Evolutionary conservation across 148 eudicot genomes (phyloP).

Genomic region (Amaranthus cruentus): DNA sequence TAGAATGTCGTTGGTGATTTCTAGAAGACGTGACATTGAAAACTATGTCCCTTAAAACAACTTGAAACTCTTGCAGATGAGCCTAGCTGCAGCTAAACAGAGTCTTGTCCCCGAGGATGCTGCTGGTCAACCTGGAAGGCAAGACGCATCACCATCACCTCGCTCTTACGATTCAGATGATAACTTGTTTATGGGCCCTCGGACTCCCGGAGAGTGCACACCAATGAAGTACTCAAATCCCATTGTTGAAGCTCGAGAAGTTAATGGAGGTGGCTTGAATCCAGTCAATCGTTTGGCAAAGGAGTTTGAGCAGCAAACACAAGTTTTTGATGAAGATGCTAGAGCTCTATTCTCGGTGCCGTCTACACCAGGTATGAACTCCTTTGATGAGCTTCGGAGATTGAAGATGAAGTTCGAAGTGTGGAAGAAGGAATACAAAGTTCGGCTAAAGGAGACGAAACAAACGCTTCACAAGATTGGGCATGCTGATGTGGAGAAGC

Average conservation of each 20-base stretch:
- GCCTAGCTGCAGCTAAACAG: constrained; percentile 46
- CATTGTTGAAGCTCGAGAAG: constrained; percentile 38
- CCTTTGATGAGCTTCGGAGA: constrained; percentile 58
- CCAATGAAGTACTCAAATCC: constrained; percentile 36
- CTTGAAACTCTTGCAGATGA: constrained; percentile 26
- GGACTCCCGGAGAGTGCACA: constrained; percentile 50
- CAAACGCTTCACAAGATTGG: constrained; percentile 44
- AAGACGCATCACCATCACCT: constrained; percentile 44
- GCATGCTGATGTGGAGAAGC: constrained; percentile 40
- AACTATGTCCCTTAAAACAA: constrained; percentile 5
- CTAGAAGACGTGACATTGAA: neutral
- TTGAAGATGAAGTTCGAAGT: constrained; percentile 61
- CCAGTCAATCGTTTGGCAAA: constrained; percentile 38
- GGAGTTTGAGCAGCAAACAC: constrained; percentile 62
- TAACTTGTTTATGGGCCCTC: constrained; percentile 37
- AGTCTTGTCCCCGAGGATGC: constrained; percentile 38
- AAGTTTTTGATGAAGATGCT: constrained; percentile 64
- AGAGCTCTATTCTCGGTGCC: constrained; percentile 44
- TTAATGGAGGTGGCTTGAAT: constrained; percentile 38
- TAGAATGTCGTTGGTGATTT: neutral
- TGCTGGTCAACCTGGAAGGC: constrained; percentile 35
- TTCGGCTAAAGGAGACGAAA: constrained; percentile 58
- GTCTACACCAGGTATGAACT: constrained; percentile 32
- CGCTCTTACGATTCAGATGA: constrained; percentile 54
- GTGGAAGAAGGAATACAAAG: constrained; percentile 82